Evolutionary conservation across 2,329 filamentous ascomycete species (phyloP).

Genomic region (Claviceps humidiphila): DNA sequence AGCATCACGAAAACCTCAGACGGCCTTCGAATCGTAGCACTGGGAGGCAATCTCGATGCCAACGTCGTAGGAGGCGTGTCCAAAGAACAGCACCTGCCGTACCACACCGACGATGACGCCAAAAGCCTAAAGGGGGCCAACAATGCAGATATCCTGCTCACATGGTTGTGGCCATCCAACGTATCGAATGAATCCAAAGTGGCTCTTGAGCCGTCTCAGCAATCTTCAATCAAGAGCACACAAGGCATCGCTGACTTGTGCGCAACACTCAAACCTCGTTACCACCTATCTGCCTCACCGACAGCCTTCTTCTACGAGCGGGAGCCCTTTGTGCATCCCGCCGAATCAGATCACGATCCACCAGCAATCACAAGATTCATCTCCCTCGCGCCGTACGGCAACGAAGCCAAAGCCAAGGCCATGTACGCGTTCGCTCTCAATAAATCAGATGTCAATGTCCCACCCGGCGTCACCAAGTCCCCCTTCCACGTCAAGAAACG

Average conservation of each 20-base stretch:
- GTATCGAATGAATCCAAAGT: slow-evolving; percentile 58
- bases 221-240: slow-evolving; percentile 39
- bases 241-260: slow-evolving; percentile 67
- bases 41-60: slow-evolving; percentile 61
- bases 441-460: slow-evolving; percentile 48
- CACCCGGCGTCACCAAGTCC: slow-evolving; percentile 59
- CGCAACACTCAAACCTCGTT: slow-evolving; percentile 69
- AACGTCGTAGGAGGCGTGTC: slow-evolving; percentile 48
- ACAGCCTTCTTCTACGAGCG: slow-evolving; percentile 67
- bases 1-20: slow-evolving; percentile 82
- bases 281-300: slow-evolving; percentile 67
- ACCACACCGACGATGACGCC: slow-evolving; percentile 65
- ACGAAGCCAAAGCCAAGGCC: slow-evolving; percentile 63
- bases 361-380: slow-evolving; percentile 73
- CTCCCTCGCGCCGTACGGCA: slow-evolving; percentile 69
- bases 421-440: slow-evolving; percentile 69
- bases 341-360: slow-evolving; percentile 30
- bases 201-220: slow-evolving; percentile 37
- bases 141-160: slow-evolving; percentile 74
- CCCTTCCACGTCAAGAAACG: slow-evolving; percentile 59
- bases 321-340: slow-evolving; percentile 74
- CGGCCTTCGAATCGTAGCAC: slow-evolving; percentile 71
- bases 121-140: slow-evolving; percentile 64
- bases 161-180: slow-evolving; percentile 68
- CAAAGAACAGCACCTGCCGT: slow-evolving; percentile 61